Percentiles rank a stretch among this genome's conserved stretches.
Evolutionary conservation across 768 basidiomycete species (phyloP).

Genomic region (Crepidotus variabilis): DNA sequence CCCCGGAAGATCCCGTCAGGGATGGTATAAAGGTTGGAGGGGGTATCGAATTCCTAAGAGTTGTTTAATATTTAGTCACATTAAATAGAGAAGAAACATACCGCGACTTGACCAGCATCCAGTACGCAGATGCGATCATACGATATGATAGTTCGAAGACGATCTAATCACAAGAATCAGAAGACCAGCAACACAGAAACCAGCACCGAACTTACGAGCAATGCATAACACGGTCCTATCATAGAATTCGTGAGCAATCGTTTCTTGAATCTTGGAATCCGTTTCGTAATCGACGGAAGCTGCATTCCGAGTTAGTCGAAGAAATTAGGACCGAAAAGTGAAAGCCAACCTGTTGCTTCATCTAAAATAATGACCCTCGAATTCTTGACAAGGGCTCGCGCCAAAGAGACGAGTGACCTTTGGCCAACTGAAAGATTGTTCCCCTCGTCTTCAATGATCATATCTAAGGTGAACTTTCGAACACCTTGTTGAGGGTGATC

Average conservation of each 20-base stretch:
- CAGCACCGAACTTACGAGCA: conserved; percentile 64
- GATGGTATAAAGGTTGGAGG: conserved; percentile 54
- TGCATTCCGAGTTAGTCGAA: conserved; percentile 12
- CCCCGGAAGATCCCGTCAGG: conserved; percentile 69
- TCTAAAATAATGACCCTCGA: conserved; percentile 83
- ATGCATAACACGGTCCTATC: conserved; percentile 87
- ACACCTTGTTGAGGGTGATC: conserved; percentile 9
- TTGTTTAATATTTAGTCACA: neutral
- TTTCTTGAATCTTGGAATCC: conserved; percentile 87
- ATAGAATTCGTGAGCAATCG: conserved; percentile 79
- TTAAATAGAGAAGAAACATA: conserved; percentile 27
- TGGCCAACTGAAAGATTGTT: conserved; percentile 77
- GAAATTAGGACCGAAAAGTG: neutral
- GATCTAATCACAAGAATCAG: conserved; percentile 49
- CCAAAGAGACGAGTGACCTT: conserved; percentile 81
- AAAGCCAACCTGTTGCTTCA: conserved; percentile 71
- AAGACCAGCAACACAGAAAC: neutral
- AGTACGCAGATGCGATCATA: conserved; percentile 91
- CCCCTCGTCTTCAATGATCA: conserved; percentile 83
- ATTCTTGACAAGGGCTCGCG: conserved; percentile 85
- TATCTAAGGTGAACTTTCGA: conserved; percentile 79
- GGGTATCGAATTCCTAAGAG: conserved; percentile 75
- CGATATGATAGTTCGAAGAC: conserved; percentile 80
- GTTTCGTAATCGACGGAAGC: conserved; percentile 91
- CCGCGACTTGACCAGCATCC: conserved; percentile 73